Base-by-base conservation (phyloP, 176 grass and related monocot species). In the Oryza nivara region DNA sequence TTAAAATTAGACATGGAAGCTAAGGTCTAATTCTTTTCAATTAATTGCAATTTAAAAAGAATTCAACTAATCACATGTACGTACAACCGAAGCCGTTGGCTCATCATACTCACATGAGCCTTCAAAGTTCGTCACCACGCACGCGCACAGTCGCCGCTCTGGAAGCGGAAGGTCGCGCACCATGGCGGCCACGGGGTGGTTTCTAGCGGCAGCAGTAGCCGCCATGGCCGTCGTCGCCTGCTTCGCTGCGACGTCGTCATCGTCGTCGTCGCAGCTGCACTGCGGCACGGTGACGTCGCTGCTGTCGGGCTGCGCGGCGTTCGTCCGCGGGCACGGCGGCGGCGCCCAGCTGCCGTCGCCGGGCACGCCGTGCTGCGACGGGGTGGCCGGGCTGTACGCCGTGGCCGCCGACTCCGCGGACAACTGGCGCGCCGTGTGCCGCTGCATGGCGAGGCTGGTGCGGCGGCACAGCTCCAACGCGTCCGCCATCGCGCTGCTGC, bases 401-500 rank as follows among this genome's bases (percentile, higher is more conserved):
- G 73, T 92, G 22, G 73, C 87, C 0, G 48, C 68, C 16, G 90
- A 94, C 67, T 94, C 90, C 0, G 23, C 75, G 0, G 92, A 94
- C 65, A 94, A 94, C 70, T 85, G 83, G 82, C 82, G 84, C 20
- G 82, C 87, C 43, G 86, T 91, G 45, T 94, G 89, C 76, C 34
- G 77, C 30, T 94, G 92, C 54, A 84, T 90, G 76, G 85, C 64
- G 15, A 72, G 43, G 32, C 88, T 92, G 6, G 80, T 94, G n/a
- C 19, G 83, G 13, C 82, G 67, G 63, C 70, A 82, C 83, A 64
- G 82, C 49, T 80, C 89, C 75, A 89, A 92, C 72, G 89, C 92
- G 5, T 67, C 87, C 32, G 84, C 92, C 56, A 80, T 94, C 56
- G 87, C 92, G 56, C 68, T 91, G 72, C 52, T 94, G 20, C 92